Evolutionary conservation across 805 yeast genomes (phyloP).

Genomic region (Lachancea thermotolerans): DNA sequence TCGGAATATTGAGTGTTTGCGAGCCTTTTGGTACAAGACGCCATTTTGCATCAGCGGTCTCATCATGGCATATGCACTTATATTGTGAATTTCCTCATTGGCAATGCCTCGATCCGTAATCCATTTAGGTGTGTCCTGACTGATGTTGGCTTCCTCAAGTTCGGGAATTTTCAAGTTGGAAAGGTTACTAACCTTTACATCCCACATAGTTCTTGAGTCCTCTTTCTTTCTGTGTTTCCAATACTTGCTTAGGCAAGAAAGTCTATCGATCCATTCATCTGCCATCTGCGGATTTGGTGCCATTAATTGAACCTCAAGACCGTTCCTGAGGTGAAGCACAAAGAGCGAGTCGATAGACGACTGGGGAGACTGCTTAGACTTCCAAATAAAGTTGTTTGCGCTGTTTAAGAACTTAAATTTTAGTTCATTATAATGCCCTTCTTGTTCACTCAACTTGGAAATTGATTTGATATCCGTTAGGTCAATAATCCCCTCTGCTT

Average conservation of each 20-base stretch:
- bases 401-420: conserved; percentile 27
- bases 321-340: conserved; percentile 43
- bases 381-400: conserved; percentile 17
- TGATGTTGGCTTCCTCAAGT: conserved; percentile 47
- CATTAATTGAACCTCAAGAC: conserved; percentile 42
- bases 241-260: conserved; percentile 41
- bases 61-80: conserved; percentile 52
- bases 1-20: conserved; percentile 60
- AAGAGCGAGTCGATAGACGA: conserved; percentile 43
- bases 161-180: conserved; percentile 45
- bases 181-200: conserved; percentile 41
- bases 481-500: conserved; percentile 58
- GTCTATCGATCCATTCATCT: conserved; percentile 59
- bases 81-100: conserved; percentile 46
- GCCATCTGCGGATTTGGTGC: conserved; percentile 46
- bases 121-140: conserved; percentile 44
- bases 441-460: conserved; percentile 24
- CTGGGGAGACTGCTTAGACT: conserved; percentile 13
- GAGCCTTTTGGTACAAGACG: conserved; percentile 57
- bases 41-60: conserved; percentile 62
- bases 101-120: conserved; percentile 46
- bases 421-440: conserved; percentile 18
- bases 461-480: conserved; percentile 43
- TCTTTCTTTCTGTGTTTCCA: conserved; percentile 49
- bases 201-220: conserved; percentile 35